phyloP scores from a whole-genome alignment of 2,329 filamentous ascomycete genomes.

The Pseudogymnoascus sp. region DNA sequence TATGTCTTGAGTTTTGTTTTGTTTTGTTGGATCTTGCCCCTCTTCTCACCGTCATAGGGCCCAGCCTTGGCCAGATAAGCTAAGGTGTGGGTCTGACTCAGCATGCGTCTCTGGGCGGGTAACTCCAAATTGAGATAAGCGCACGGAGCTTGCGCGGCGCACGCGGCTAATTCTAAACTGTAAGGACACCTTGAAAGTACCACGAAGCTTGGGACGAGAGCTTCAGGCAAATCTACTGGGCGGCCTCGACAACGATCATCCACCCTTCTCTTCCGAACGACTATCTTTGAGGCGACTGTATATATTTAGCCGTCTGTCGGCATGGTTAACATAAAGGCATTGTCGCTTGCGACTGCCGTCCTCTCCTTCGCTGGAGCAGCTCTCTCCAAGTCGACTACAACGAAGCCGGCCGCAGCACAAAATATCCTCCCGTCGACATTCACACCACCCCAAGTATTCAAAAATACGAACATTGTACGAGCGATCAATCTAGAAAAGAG shows the following conservation, averaged over 20 bases:
- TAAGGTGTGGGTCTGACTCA: conserved; percentile 7
- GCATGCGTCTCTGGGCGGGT: neutral
- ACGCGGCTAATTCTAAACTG: conserved; percentile 9
- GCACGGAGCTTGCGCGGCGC: conserved; percentile 1
- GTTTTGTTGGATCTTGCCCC: conserved; percentile 7
- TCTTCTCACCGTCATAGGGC: conserved; percentile 6
- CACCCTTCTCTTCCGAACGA: neutral
- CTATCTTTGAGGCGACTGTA: conserved; percentile 2
- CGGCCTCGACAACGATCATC: conserved; percentile 8
- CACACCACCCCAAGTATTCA: conserved; percentile 82
- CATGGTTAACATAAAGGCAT: conserved; percentile 25
- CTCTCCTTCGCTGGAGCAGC: conserved; percentile 40
- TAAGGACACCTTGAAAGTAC: conserved; percentile 11
- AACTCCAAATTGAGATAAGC: conserved; percentile 6
- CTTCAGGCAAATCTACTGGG: conserved; percentile 5
- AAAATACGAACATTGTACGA: conserved; percentile 86
- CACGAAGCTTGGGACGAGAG: conserved; percentile 8
- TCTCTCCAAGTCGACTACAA: conserved; percentile 25
- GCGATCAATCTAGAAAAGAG: conserved; percentile 88
- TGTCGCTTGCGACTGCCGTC: conserved; percentile 47
- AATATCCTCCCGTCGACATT: conserved; percentile 58
- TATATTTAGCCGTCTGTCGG: conserved; percentile 3
- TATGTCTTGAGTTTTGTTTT: conserved; percentile 7
- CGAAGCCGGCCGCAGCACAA: conserved; percentile 43
- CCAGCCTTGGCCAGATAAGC: conserved; percentile 3